Evolutionary conservation across 345 rosid genomes (phyloP).

Genomic region (Rhizophora apiculata): DNA sequence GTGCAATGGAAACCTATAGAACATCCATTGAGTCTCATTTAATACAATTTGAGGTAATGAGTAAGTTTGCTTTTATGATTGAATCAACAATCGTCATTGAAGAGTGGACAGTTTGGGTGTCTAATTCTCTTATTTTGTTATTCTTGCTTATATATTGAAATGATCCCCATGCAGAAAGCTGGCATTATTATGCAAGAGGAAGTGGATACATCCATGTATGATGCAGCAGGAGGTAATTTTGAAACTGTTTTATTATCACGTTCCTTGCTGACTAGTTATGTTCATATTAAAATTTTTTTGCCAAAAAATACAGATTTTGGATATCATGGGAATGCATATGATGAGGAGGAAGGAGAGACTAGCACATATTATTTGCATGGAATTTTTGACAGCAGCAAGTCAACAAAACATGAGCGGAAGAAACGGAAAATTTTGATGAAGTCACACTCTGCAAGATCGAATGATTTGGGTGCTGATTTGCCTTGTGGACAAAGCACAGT

Average conservation of each 20-base stretch:
- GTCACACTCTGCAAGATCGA: slow-evolving; percentile 49
- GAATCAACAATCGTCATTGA: not conserved
- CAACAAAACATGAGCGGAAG: slow-evolving; percentile 56
- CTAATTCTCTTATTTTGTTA: not conserved
- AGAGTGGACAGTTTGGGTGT: not conserved
- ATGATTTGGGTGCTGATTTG: slow-evolving; percentile 58
- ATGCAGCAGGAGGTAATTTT: slow-evolving; percentile 62
- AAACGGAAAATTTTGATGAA: slow-evolving; percentile 56
- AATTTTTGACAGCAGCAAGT: slow-evolving; percentile 53
- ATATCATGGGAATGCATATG: slow-evolving; percentile 50
- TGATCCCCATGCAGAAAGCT: slow-evolving; percentile 46
- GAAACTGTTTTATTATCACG: not conserved
- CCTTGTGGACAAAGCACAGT: slow-evolving; percentile 45
- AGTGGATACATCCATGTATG: slow-evolving; percentile 72
- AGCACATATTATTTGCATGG: slow-evolving; percentile 64
- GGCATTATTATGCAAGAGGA: slow-evolving; percentile 78
- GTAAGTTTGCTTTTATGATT: not conserved
- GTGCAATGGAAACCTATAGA: slow-evolving; percentile 78
- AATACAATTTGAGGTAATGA: slow-evolving; percentile 48
- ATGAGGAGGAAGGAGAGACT: slow-evolving; percentile 91
- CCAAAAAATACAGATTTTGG: slow-evolving; percentile 50
- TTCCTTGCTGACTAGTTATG: slow-evolving; percentile 16
- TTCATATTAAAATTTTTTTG: slow-evolving; percentile 23
- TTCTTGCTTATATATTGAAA: slow-evolving; percentile 9
- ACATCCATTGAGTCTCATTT: slow-evolving; percentile 76